Base-by-base conservation (phyloP, 2,329 filamentous ascomycete species). In the Trichophyton schoenleinii region DNA sequence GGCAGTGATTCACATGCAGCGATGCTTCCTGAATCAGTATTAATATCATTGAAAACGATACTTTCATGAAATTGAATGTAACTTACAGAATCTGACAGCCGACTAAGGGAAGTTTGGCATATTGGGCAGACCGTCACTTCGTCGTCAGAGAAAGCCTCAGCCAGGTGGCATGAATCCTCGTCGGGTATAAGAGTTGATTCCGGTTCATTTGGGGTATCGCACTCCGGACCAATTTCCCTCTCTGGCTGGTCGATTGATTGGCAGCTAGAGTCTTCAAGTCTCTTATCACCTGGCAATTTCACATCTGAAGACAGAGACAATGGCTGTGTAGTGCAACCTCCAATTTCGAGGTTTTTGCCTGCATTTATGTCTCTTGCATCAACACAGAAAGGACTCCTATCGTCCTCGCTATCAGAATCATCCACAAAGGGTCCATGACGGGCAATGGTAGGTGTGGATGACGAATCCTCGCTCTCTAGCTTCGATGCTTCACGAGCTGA, bases 1-100 rank as follows among this genome's bases (percentile, higher is more conserved):
- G 79, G 73, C 94, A 99, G 8, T 86, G 84, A 71, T 99, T 99
- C 66, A 99, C 94, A 72, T 99, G 94, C 1, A 87, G 76, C 5
- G 87, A 88, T 8, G 86, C 87, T 67, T 92, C 83, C 70, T 91
- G 83, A 70, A 61, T 20, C 74, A 62, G 68, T 60, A 68, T 63
- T 15, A 38, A 61, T n/a, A 57, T 41, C 55, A 8, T 15, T 20
- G 4, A 15, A 18, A 18, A 22, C 22, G 15, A 22, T 36, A n/a
- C 49, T 49, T 57, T 48, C 66, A 38, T 7, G 18, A 55, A 20
- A 22, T 59, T 15, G 18, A 8, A 22, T 28, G 20, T 42, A 36
- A 68, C 73, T 60, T 69, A 76, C 75, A 41, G 64, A 64, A 64
- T 78, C 75, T 18, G 77, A 82, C 11, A 86, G 71, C 0, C 84